Conservation (phyloP, 176 grass and related monocot genomes). For the Oryza glumipatula region DNA sequence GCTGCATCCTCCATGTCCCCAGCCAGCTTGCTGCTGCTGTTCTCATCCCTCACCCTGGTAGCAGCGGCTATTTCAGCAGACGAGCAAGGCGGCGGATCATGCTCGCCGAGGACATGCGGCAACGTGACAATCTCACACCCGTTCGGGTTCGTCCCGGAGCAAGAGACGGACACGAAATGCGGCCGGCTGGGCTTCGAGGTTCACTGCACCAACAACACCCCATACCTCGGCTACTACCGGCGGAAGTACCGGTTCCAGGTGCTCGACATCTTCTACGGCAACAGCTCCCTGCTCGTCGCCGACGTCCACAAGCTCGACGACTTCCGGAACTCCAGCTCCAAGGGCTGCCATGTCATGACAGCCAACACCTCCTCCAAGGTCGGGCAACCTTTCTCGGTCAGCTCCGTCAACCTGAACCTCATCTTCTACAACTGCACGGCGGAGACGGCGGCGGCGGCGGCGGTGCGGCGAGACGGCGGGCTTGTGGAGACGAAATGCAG, state of each 20-base stretch:
- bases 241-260: conserved; percentile 3
- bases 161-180: conserved; percentile 16
- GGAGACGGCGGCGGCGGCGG: neutral
- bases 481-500: conserved; percentile 18
- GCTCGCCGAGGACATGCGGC: conserved; percentile 23
- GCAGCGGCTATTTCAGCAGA: neutral
- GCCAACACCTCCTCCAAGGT: conserved; percentile 37
- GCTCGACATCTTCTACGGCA: conserved; percentile 39
- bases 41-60: neutral
- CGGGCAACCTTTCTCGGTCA: conserved; percentile 5
- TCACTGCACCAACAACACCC: conserved; percentile 18
- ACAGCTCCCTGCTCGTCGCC: conserved; percentile 1
- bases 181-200: conserved; percentile 14
- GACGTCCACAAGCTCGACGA: conserved; percentile 39
- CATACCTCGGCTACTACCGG: neutral
- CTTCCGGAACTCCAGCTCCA: neutral
- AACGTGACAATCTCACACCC: conserved; percentile 32
- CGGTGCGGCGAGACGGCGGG: neutral
- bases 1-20: neutral
- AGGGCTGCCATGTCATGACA: neutral
- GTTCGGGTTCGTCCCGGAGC: conserved; percentile 29
- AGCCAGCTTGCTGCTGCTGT: neutral
- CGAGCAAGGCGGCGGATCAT: neutral
- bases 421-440: conserved; percentile 43
- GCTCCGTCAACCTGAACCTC: conserved; percentile 22